Percentiles rank a stretch among this genome's conserved stretches.
These are phyloP conservation scores for Calamus simplicifolius DNA, from an alignment of 176 grass and related monocot genomes.

Conservation along the genomic window DNA sequence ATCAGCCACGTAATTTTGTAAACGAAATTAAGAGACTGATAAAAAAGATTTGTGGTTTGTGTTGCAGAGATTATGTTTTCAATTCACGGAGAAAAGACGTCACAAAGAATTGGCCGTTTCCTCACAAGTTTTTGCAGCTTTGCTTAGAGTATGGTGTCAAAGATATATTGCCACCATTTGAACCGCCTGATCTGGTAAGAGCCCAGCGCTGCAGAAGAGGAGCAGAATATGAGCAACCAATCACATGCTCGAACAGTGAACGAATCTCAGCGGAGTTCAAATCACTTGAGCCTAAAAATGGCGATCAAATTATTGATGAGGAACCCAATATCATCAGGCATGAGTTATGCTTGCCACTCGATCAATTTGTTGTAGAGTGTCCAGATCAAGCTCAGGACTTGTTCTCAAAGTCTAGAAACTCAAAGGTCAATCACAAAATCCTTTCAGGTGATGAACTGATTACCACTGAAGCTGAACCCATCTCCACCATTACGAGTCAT, in stretches of 20 bases:
- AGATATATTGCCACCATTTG: conserved; percentile 74
- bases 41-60: neutral
- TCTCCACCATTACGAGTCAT: conserved; percentile 4
- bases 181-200: conserved; percentile 64
- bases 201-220: conserved; percentile 21
- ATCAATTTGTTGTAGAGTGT: conserved; percentile 16
- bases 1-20: neutral
- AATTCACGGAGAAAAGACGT: conserved; percentile 59
- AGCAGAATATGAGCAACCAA: conserved; percentile 21
- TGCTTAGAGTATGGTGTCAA: conserved; percentile 63
- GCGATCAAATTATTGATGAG: no score
- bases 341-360: conserved; percentile 17
- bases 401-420: conserved; percentile 31
- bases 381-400: neutral
- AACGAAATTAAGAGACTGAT: neutral
- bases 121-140: conserved; percentile 49
- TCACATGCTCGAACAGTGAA: neutral
- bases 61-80: conserved; percentile 75
- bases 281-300: no score
- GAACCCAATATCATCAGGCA: conserved; percentile 21
- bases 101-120: conserved; percentile 71
- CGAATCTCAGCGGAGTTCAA: neutral
- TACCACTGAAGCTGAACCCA: neutral
- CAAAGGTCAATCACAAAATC: conserved; percentile 17
- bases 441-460: conserved; percentile 15